Base-by-base conservation (phyloP, 179 eudicot genomes). In the Corrigiola litoralis region DNA sequence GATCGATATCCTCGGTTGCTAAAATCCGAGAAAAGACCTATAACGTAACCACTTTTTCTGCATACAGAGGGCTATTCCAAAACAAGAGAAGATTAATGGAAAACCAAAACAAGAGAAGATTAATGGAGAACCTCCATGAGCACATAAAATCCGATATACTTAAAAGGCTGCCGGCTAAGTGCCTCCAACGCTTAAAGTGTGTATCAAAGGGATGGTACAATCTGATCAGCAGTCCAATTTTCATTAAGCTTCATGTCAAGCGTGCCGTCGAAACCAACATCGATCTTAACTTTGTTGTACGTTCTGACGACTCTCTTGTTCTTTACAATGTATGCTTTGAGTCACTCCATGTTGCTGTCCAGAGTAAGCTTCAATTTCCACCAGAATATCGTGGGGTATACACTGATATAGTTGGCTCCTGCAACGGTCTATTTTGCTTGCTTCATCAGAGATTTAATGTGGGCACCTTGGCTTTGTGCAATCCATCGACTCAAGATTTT, bases 151-250 rank as follows among this genome's bases (percentile, higher is more conserved):
- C n/a, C 4, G 58, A 68, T 13, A 69, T 69, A 51, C 67, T 69
- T 14, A 5, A 21, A 8, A 61, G 61, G 34, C 52, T 51, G 20
- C 73, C 73, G 3, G 60, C 52, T 18, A 62, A 51, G 34, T 51
- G 51, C 7, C 48, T 69, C 4, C 9, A 29, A 20, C 67, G 67
- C 14, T 36, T 61, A 52, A 69, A 69, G 33, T 61, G 67, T 4
- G 67, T 69, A 7, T 69, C 41, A 24, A 61, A 65, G 14, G 33
- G 31, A 12, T 69, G 73, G 73, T 40, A 50, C 45, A 23, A 47
- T 51, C 60, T 60, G 2, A 60, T 61, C 6, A 42, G 25, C 21
- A 42, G 38, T 21, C 42, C 25, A 1, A 56, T 46, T 66, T 81
- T 58, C 6, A 21, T 58, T 12, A 36, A 36, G 16, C 31, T 58